Percentiles rank a stretch among this genome's conserved stretches.
These are phyloP conservation scores for Fraxinus albicans DNA, from an alignment of 305 asterid genomes.

Conservation along the genomic window DNA sequence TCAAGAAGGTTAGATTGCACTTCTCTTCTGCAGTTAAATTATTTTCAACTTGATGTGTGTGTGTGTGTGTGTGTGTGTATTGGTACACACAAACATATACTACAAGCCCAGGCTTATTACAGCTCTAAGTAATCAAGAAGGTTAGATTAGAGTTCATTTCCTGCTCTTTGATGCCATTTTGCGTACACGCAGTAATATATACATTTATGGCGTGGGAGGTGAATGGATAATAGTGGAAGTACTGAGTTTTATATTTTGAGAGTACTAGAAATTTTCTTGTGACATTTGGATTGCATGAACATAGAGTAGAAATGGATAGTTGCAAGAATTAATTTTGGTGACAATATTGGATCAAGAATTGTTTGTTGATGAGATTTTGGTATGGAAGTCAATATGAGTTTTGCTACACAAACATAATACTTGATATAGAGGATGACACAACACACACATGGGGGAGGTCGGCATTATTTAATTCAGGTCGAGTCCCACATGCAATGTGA, in stretches of 20 bases:
- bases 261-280: neutral
- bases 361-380: neutral
- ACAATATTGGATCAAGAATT: slow-evolving; percentile 18
- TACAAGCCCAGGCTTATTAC: neutral
- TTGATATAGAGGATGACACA: no score
- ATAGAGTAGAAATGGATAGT: neutral
- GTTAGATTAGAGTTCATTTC: neutral
- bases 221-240: neutral
- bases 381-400: neutral
- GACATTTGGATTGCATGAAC: slow-evolving; percentile 16
- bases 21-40: neutral
- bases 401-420: no score
- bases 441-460: no score
- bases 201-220: neutral
- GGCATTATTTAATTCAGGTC: no score
- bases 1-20: slow-evolving; percentile 54
- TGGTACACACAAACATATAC: neutral
- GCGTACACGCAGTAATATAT: neutral
- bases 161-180: neutral
- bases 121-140: neutral
- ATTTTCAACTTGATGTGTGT: neutral
- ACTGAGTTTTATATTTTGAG: neutral
- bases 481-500: no score
- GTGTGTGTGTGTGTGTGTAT: neutral
- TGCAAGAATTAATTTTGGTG: slow-evolving; percentile 29